A percentile compares a stretch with the other conserved stretches of the same genome.
Evolutionary conservation across 352 stramenopile species (phyloP).

Genomic region (Phytopythium ostracodes): DNA sequence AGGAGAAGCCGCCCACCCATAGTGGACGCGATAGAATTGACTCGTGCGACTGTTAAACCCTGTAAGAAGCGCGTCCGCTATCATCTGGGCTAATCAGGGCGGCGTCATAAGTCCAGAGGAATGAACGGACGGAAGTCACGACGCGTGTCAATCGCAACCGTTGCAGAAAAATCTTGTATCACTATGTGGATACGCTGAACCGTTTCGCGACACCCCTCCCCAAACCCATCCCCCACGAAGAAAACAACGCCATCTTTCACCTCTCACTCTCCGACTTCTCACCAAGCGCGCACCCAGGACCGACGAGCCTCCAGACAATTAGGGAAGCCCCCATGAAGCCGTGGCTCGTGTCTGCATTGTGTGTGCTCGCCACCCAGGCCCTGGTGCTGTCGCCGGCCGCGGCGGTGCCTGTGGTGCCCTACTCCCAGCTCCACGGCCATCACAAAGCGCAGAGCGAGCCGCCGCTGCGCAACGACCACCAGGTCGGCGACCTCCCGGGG

Average conservation of each 20-base stretch:
- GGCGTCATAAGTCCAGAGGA: neutral
- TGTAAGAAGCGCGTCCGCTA: neutral
- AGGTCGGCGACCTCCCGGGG: constrained; percentile 45
- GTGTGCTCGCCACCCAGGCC: constrained; percentile 15
- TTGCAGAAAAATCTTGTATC: neutral
- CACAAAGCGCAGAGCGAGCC: neutral
- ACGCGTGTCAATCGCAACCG: neutral
- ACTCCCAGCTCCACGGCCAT: neutral
- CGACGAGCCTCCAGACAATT: neutral
- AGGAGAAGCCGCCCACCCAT: neutral
- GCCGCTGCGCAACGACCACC: constrained; percentile 25
- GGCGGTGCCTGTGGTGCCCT: neutral
- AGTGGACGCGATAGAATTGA: neutral
- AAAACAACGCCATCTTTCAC: neutral
- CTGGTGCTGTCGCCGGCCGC: constrained; percentile 3
- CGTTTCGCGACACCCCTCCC: constrained; percentile 10
- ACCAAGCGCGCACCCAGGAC: neutral
- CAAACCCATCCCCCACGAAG: constrained; percentile 1
- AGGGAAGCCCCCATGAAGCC: constrained; percentile 14
- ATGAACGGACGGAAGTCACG: neutral
- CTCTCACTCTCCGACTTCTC: neutral
- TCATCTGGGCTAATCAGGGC: constrained; percentile 1
- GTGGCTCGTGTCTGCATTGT: constrained; percentile 5
- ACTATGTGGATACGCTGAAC: constrained; percentile 13
- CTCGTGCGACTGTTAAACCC: neutral